Evolutionary conservation across 352 stramenopile genomes (phyloP).

Genomic region (Pythium coloratum): DNA sequence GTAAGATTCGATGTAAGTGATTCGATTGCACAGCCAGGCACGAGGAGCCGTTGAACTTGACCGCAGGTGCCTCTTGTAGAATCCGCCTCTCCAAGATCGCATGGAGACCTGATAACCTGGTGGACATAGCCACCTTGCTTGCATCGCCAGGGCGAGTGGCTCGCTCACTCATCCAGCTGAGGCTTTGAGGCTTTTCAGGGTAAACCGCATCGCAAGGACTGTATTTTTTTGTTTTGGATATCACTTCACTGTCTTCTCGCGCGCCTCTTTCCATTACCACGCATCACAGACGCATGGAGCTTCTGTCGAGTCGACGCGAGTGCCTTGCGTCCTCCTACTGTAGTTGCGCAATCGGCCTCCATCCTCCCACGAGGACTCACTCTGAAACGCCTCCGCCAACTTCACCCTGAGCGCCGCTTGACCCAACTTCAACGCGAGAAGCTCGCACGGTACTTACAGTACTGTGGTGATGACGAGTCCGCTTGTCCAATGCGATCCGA

Average conservation of each 20-base stretch:
- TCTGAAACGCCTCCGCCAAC: slow-evolving; percentile 5
- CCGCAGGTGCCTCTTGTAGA: neutral
- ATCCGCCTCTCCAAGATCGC: slow-evolving; percentile 2
- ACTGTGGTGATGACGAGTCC: neutral
- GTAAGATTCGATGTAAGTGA: neutral
- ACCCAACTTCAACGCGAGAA: neutral
- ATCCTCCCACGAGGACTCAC: neutral
- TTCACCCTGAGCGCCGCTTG: neutral
- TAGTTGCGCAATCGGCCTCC: slow-evolving; percentile 5
- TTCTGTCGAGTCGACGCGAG: neutral
- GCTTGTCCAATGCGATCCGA: neutral
- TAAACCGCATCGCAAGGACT: neutral
- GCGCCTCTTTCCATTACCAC: neutral
- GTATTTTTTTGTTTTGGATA: neutral
- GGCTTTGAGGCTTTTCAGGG: neutral
- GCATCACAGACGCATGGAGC: neutral
- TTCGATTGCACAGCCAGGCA: neutral
- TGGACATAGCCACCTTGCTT: neutral
- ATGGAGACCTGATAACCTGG: neutral
- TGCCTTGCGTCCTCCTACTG: too few species aligned
- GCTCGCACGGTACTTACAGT: neutral
- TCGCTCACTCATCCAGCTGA: neutral
- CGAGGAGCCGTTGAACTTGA: neutral
- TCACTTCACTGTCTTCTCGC: slow-evolving; percentile 1
- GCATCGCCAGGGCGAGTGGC: neutral